These are phyloP conservation scores for Amanita jacksonii DNA, from an alignment of 768 basidiomycete species.

Conservation along the genomic window DNA sequence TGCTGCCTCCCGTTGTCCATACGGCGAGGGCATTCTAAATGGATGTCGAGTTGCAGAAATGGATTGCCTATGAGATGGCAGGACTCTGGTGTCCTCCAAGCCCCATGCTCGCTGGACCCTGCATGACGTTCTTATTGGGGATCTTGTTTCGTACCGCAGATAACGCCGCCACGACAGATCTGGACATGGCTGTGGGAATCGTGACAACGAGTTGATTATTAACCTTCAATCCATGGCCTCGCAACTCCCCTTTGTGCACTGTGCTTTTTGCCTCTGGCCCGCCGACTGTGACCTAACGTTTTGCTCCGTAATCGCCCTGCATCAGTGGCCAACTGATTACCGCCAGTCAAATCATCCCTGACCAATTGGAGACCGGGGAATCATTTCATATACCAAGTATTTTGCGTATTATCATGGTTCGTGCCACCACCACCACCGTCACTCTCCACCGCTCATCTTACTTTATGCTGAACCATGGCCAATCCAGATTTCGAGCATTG, in stretches of 20 bases:
- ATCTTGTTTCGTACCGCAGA: no score
- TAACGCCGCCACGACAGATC: no score
- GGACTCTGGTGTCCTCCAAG: no score
- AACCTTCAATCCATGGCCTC: no score
- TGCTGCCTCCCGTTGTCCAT: no score
- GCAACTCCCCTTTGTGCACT: not conserved
- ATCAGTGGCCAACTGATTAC: not conserved
- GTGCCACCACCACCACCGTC: no score
- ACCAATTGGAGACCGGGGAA: not conserved
- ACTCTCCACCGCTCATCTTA: not conserved
- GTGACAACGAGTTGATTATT: no score
- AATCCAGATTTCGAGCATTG: slow-evolving; percentile 4
- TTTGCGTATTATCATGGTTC: not conserved
- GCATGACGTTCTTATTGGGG: no score
- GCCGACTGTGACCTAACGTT: not conserved
- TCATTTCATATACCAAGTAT: not conserved
- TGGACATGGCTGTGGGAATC: slow-evolving; percentile 3
- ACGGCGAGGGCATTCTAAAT: no score
- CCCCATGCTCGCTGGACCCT: no score
- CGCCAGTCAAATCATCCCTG: slow-evolving; percentile 2
- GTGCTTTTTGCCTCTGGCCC: not conserved
- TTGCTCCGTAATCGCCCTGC: not conserved
- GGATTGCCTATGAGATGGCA: no score
- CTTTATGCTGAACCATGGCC: not conserved
- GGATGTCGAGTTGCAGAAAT: no score